These are phyloP conservation scores for Ganoderma lucidum DNA, from an alignment of 1,284 basidiomycete species.

Conservation along the genomic window DNA sequence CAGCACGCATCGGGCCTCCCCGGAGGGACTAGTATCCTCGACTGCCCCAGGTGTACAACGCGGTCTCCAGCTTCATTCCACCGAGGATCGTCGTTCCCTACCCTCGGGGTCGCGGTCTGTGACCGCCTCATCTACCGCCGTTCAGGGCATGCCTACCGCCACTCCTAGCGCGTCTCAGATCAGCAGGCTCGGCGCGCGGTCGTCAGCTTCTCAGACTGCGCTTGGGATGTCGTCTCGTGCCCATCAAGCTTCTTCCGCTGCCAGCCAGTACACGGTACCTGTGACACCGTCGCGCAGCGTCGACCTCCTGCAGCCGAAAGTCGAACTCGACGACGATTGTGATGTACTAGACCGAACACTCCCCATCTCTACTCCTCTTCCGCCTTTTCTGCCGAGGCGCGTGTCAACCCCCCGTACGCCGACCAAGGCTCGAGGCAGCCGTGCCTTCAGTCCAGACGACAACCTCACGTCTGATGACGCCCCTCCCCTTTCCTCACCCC, in stretches of 20 bases:
- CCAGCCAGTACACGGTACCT: not conserved
- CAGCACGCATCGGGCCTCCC: too few species aligned
- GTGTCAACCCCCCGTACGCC: not conserved
- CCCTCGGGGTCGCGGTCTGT: not conserved
- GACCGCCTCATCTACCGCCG: not conserved
- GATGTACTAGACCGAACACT: not conserved
- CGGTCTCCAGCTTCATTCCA: too few species aligned
- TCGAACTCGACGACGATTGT: not conserved
- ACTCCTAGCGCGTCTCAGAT: too few species aligned
- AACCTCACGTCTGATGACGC: not conserved
- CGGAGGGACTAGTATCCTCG: too few species aligned
- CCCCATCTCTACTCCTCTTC: not conserved
- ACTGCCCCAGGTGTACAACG: too few species aligned
- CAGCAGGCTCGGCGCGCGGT: too few species aligned
- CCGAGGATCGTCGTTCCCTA: too few species aligned
- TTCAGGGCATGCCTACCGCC: too few species aligned
- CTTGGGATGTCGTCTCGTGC: not conserved
- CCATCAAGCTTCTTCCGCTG: not conserved
- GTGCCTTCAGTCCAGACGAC: not conserved
- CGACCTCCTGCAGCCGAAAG: not conserved
- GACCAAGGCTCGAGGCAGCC: not conserved
- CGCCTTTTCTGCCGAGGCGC: not conserved
- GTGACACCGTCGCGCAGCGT: not conserved
- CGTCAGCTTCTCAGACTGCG: not conserved
- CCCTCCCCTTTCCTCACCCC: not conserved